phyloP scores from a whole-genome alignment of 2,329 filamentous ascomycete genomes.

The Thielaviopsis musarum region DNA sequence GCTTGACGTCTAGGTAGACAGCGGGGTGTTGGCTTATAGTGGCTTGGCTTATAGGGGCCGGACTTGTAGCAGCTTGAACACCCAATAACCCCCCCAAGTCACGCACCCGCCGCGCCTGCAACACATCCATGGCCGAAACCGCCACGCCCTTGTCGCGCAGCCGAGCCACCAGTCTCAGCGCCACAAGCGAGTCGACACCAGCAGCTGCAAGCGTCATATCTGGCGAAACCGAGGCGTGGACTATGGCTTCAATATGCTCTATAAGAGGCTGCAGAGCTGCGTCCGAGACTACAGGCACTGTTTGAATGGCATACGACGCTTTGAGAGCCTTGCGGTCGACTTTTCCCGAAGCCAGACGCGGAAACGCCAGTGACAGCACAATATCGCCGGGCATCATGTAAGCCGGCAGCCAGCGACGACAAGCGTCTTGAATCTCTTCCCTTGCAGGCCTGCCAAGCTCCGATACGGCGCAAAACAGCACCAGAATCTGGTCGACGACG shows the following conservation, averaged over 20 bases:
- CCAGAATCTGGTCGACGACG: constrained; percentile 50
- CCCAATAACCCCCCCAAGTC: background rate
- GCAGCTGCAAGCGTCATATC: constrained; percentile 30
- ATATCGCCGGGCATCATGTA: constrained; percentile 75
- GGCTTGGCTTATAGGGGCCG: no score
- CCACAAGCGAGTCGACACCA: constrained; percentile 46
- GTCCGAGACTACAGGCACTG: no score
- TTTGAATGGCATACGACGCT: constrained; percentile 24
- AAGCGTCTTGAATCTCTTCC: constrained; percentile 35
- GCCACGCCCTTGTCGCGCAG: constrained; percentile 40
- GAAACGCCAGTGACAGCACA: constrained; percentile 45
- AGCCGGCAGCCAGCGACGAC: constrained; percentile 57
- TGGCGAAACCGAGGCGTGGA: constrained; percentile 22
- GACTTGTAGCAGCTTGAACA: no score
- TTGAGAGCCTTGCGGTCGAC: constrained; percentile 53
- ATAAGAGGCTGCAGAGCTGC: constrained; percentile 17
- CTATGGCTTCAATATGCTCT: constrained; percentile 22
- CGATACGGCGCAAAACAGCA: constrained; percentile 51
- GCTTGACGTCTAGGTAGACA: no score
- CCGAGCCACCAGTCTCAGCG: constrained; percentile 38
- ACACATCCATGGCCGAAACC: constrained; percentile 41
- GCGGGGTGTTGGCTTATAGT: no score
- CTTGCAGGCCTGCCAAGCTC: no score
- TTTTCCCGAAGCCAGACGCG: constrained; percentile 69
- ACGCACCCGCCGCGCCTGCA: background rate